Percentiles rank a stretch among this genome's conserved stretches.
Conservation (phyloP, 441 rosid species). For the Croton setiger region DNA sequence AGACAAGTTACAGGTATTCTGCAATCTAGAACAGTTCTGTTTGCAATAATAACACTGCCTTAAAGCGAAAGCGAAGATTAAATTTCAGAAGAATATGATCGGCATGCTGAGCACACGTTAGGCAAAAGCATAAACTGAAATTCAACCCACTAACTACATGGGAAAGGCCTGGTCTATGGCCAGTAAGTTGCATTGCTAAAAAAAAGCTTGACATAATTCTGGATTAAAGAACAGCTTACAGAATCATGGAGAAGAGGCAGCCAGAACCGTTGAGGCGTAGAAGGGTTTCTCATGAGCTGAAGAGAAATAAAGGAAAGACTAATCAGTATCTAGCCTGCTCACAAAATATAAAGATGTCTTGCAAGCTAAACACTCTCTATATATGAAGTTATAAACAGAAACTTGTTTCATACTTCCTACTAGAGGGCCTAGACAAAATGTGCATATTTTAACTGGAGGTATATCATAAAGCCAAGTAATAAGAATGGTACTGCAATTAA, state of each 20-base stretch:
- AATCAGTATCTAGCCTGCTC: background rate
- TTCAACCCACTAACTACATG: background rate
- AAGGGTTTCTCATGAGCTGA: conserved; percentile 92
- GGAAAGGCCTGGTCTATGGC: background rate
- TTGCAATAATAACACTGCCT: background rate
- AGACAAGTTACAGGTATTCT: background rate
- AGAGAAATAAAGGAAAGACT: conserved; percentile 18
- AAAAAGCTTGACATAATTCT: background rate
- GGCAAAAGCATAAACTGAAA: background rate
- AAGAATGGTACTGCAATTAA: background rate
- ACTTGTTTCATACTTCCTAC: too few relatives aligned
- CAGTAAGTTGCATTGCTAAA: background rate
- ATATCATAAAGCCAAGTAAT: background rate
- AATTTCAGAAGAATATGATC: background rate
- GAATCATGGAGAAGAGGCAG: conserved; percentile 89
- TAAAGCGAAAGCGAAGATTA: background rate
- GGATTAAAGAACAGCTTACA: conserved; percentile 39
- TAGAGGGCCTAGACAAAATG: background rate
- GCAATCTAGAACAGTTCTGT: background rate
- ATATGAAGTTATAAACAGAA: background rate
- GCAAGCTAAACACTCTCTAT: background rate
- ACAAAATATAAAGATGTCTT: background rate
- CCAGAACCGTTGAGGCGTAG: conserved; percentile 93
- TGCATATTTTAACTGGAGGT: background rate
- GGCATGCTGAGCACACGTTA: background rate